A percentile compares a stretch with the other conserved stretches of the same genome.
Evolutionary conservation across 73 alveolate species (phyloP).

Genomic region (Tetrahymena borealis): DNA sequence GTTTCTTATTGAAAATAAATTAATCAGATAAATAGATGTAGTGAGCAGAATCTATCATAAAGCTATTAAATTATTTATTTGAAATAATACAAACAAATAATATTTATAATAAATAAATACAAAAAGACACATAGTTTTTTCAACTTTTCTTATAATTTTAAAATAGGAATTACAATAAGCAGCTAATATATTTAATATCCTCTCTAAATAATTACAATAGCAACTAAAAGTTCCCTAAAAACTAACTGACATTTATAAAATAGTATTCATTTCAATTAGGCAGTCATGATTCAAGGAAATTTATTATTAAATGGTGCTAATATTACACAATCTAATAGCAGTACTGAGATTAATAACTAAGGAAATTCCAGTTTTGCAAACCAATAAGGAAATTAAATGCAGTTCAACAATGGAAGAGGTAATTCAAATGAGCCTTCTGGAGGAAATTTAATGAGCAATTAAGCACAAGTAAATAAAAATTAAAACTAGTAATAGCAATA

Average conservation of each 20-base stretch:
- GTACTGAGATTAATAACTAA: not conserved
- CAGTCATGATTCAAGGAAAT: not conserved
- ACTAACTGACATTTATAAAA: not conserved
- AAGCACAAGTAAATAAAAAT: not conserved
- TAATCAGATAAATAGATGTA: not conserved
- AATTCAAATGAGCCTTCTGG: not conserved
- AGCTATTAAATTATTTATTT: not conserved
- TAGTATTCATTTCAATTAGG: too few relatives aligned
- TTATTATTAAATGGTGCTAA: not conserved
- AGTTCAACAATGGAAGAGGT: not conserved
- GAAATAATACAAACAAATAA: not conserved
- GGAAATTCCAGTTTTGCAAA: not conserved
- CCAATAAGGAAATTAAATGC: not conserved
- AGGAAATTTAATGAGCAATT: not conserved
- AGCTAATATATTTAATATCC: not conserved
- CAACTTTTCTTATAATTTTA: too few relatives aligned
- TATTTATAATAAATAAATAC: not conserved
- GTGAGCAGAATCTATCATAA: too few relatives aligned
- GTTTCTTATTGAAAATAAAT: not conserved
- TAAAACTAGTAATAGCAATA: not conserved
- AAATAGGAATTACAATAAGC: not conserved
- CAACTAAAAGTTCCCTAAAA: too few relatives aligned
- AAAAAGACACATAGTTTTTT: not conserved
- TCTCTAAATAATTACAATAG: not conserved
- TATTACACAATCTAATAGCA: not conserved